Evolutionary conservation across 306 rosid genomes (phyloP).

Genomic region (Quercus agrifolia): DNA sequence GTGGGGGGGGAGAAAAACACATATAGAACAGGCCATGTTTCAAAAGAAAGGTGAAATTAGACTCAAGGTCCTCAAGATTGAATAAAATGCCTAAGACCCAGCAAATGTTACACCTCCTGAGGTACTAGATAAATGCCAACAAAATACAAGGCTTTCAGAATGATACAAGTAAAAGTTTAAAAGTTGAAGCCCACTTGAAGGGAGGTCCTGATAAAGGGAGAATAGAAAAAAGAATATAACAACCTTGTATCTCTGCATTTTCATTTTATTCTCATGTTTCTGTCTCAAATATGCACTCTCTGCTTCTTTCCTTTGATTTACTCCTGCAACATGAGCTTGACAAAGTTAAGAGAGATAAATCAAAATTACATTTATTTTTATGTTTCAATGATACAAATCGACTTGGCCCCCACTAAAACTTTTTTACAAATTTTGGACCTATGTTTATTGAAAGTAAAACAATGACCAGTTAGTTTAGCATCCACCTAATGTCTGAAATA

Average conservation of each 20-base stretch:
- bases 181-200: background rate
- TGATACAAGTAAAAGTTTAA: background rate
- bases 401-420: background rate
- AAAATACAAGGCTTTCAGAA: background rate
- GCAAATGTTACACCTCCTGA: background rate
- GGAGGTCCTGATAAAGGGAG: background rate
- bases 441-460: background rate
- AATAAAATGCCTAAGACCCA: background rate
- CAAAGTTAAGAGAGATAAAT: background rate
- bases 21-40: background rate
- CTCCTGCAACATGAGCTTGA: constrained; percentile 43
- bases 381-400: background rate
- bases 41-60: background rate
- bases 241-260: constrained; percentile 62
- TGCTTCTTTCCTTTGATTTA: constrained; percentile 34
- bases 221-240: constrained; percentile 4
- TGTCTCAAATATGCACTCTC: constrained; percentile 59
- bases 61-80: background rate
- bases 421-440: background rate
- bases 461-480: background rate
- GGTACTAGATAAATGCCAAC: background rate
- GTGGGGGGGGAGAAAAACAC: fast-evolving
- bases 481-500: background rate
- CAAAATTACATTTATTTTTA: background rate
- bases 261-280: constrained; percentile 52